Base-by-base conservation (phyloP, 257 asterid genomes). In the Salvia hispanica region DNA sequence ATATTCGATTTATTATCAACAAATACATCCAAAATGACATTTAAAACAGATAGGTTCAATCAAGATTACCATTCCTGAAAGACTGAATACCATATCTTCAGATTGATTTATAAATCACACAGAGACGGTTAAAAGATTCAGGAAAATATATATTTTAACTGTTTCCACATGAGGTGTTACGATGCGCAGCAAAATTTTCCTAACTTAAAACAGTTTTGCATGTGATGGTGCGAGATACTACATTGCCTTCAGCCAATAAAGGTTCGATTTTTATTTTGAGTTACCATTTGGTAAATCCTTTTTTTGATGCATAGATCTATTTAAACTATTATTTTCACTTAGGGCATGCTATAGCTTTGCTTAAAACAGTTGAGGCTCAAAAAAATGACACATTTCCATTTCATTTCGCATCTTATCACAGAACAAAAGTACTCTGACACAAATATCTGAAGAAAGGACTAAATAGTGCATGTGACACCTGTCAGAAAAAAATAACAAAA, bases 291-390 rank as follows among this genome's bases (percentile, higher is more conserved):
- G 28, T 13, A 28, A 39, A 52, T 25, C 55, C 66, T 47, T 18
- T 34, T 56, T 53, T 21, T 56, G 40, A 46, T 46, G 50, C 68
- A 66, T 8, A 52, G 34, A 37, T 34, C 48, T 68, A 14, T 62
- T 45, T 9, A 8, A 46, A 63, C 11, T 40, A 57, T 57, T 28
- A 48, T 28, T 70, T 28, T 60, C 46, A 58, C 31, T 28, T n/a
- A 2, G 47, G 53, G 31, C 64, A 77, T 18, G 47, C 66, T 43
- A 71, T 9, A 60, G 33, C 55, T 51, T 51, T 34, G 34, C 66
- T 57, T 47, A 8, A 59, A 9, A 46, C 50, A 37, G 51, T 18
- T n/a, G n/a, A 54, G 3, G 1, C 13, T 1, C 7, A 14, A 4
- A 33, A 33, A 58, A 15, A 28, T 15, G 14, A 12, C 18, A 1